Evolutionary conservation across 805 yeast genomes (phyloP), one percentile per base, ranked within the genome.

Genomic region (Yamadazyma laniorum): DNA sequence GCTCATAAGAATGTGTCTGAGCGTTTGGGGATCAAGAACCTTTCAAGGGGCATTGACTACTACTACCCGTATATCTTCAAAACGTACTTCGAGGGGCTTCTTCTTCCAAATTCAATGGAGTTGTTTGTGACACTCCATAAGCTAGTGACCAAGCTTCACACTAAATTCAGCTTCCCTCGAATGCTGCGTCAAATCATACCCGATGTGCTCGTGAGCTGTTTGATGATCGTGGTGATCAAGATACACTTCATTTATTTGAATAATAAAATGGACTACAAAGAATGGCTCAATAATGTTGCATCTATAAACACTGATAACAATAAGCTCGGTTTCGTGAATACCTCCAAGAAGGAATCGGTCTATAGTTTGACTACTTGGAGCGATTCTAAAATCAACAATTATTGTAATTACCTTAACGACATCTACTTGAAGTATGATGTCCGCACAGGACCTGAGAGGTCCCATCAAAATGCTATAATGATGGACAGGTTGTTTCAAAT

Each of bases 71-170:
- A 46, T 32, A 56, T 77, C 3, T 59, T 75, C 37, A 63, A 65
- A 39, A 41, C 68, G 1, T 57, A 72, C 3, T 55, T 66, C 3
- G 73, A 74, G 29, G 47, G 74, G 29, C 52, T 74, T 12, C 46
- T 80, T 5, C 77, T 67, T 6, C 71, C 71, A 3, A 59, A 65
- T 39, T 50, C 89, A 1, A 66, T 80, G 3, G 74, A 74, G 27
- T 49, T 81, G 2, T 71, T 72, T 18, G 38, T 53, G 0, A 55
- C 69, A 19, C 62, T 67, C 8, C 49, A 48, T 37, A 42, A 43
- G 6, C 25, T 63, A 16, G 29, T 50, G 8, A 33, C 45, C 17
- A 36, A 34, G 31, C 18, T 55, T 7, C 29, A 32, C 12, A 18
- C 40, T 13, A 26, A 32, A 9, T 40, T 45, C 23, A 14, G 18